These are phyloP conservation scores for Mucor indicus DNA, from an alignment of 371 early-diverging fungal genomes.

Conservation along the genomic window DNA sequence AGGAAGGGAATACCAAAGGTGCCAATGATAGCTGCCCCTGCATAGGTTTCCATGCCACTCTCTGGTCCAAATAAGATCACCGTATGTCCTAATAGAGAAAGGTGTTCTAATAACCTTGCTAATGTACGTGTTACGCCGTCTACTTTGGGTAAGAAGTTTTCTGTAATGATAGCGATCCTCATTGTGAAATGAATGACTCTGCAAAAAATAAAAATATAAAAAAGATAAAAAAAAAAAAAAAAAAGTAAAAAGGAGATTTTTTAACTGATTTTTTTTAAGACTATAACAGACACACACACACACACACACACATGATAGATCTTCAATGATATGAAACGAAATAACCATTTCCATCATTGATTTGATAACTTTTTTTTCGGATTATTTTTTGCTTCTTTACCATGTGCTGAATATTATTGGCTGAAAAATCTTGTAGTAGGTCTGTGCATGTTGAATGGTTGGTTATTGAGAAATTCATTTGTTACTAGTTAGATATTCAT, in stretches of 20 bases:
- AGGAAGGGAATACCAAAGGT: conserved; percentile 45
- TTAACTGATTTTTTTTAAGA: no score
- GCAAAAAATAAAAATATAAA: neutral
- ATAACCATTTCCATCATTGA: neutral
- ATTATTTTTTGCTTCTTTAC: neutral
- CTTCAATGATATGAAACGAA: no score
- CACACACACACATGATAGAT: no score
- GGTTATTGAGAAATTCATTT: no score
- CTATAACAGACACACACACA: no score
- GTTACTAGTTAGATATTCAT: no score
- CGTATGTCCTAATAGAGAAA: conserved; percentile 27
- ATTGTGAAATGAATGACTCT: conserved; percentile 23
- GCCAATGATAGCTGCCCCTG: conserved; percentile 39
- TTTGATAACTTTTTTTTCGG: neutral
- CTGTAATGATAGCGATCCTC: conserved; percentile 48
- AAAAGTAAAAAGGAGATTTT: neutral
- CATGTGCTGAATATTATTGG: conserved; percentile 1
- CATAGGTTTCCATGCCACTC: conserved; percentile 31
- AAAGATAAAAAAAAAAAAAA: neutral
- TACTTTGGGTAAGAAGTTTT: conserved; percentile 51
- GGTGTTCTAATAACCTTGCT: conserved; percentile 38
- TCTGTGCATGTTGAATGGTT: no score
- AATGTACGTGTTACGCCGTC: conserved; percentile 52
- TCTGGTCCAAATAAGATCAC: conserved; percentile 48
- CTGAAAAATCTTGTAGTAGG: neutral